Evolutionary conservation across 2,329 filamentous ascomycete species (phyloP).

Genomic region (Didymella pomorum): DNA sequence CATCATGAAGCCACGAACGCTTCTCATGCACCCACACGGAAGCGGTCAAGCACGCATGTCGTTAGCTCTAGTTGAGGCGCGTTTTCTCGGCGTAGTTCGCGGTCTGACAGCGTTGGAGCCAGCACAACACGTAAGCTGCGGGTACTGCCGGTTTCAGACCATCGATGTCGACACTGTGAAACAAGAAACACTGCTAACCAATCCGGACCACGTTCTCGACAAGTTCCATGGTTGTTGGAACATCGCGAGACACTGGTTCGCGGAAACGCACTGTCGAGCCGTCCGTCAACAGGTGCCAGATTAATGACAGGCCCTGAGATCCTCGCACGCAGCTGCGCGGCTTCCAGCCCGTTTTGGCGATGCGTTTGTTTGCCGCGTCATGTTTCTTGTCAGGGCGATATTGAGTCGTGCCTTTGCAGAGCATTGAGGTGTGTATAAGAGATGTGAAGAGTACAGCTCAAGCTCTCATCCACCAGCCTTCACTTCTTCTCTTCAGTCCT

Average conservation of each 20-base stretch:
- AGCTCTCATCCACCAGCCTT: slow-evolving; percentile 13
- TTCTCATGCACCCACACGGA: not conserved
- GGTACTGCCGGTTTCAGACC: slow-evolving; percentile 21
- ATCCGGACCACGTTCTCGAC: not conserved
- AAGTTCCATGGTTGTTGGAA: slow-evolving; percentile 3
- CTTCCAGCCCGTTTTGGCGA: slow-evolving; percentile 1
- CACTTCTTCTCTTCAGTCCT: slow-evolving; percentile 13
- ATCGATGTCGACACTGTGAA: slow-evolving; percentile 10
- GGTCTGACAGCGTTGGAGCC: slow-evolving; percentile 4
- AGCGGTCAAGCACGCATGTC: not conserved
- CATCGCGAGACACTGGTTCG: slow-evolving; percentile 11
- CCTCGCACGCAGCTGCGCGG: slow-evolving; percentile 7
- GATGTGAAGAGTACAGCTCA: not conserved
- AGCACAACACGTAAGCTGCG: slow-evolving; percentile 21
- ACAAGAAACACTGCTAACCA: slow-evolving; percentile 11
- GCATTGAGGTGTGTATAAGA: slow-evolving; percentile 4
- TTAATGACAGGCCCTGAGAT: slow-evolving; percentile 15
- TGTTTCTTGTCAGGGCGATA: not conserved
- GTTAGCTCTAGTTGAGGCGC: not conserved
- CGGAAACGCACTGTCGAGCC: not conserved
- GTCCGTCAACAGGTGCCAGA: slow-evolving; percentile 17
- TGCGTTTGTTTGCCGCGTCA: slow-evolving; percentile 14
- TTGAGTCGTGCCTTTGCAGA: not conserved
- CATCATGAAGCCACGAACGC: slow-evolving; percentile 10
- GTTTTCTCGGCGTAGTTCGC: not conserved